These are phyloP conservation scores for Chaetothyriales sp. DNA, from an alignment of 2,329 filamentous ascomycete species.

Conservation along the genomic window DNA sequence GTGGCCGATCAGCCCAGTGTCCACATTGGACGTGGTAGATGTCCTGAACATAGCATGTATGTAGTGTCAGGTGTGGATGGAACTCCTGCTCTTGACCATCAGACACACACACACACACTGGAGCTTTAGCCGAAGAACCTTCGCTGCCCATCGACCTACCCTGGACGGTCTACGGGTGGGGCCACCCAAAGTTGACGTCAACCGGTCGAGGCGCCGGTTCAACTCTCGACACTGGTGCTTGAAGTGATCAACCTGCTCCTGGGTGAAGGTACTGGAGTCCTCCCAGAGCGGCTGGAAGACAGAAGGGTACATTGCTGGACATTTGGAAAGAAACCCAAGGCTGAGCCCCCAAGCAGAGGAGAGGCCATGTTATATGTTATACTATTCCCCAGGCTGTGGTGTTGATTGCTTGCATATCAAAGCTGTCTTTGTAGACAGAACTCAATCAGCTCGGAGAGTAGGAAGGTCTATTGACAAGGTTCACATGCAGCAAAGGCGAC, in stretches of 20 bases:
- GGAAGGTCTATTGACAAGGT: background rate
- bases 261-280: slow-evolving; percentile 4
- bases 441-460: background rate
- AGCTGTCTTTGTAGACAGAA: background rate
- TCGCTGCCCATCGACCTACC: slow-evolving; percentile 1
- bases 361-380: background rate
- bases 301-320: background rate
- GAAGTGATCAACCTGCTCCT: slow-evolving; percentile 1
- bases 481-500: background rate
- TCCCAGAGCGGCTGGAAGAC: slow-evolving; percentile 3
- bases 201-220: slow-evolving; percentile 3
- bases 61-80: slow-evolving; percentile 2
- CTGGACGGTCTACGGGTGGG: slow-evolving; percentile 3
- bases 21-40: slow-evolving; percentile 9
- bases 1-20: slow-evolving; percentile 9
- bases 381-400: background rate
- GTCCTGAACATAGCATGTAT: slow-evolving; percentile 13
- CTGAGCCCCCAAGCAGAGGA: background rate
- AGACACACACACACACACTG: background rate
- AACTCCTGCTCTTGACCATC: slow-evolving; percentile 3
- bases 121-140: background rate
- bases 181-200: slow-evolving; percentile 4
- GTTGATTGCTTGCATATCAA: background rate
- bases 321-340: background rate
- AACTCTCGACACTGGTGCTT: slow-evolving; percentile 3